A percentile compares a stretch with the other conserved stretches of the same genome.
phyloP scores from a whole-genome alignment of 176 grass and related monocot species.

The Triticum timopheevii region DNA sequence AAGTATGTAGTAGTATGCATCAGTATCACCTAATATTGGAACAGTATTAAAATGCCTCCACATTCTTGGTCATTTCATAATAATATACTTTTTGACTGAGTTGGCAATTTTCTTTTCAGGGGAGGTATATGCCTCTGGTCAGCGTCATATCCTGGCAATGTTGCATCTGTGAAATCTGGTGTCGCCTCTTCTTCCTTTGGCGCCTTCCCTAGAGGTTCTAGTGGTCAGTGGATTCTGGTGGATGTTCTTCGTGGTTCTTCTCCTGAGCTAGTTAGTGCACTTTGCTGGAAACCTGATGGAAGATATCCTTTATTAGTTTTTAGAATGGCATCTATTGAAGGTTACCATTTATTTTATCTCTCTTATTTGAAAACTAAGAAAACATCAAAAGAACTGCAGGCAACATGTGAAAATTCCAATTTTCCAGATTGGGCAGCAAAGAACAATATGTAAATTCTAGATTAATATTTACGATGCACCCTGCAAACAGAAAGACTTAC shows the following conservation, averaged over 20 bases:
- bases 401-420: neutral
- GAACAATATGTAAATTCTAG: neutral
- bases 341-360: conserved; percentile 15
- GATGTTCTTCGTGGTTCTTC: conserved; percentile 65
- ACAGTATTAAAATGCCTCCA: neutral
- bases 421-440: neutral
- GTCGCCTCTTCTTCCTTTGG: conserved; percentile 48
- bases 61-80: conserved; percentile 21
- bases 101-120: conserved; percentile 40
- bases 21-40: conserved; percentile 5
- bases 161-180: conserved; percentile 67
- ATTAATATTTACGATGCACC: neutral
- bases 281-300: conserved; percentile 91
- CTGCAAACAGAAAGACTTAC: conserved; percentile 6
- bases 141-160: conserved; percentile 86
- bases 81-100: conserved; percentile 6
- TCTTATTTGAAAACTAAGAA: conserved; percentile 3
- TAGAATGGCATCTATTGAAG: neutral
- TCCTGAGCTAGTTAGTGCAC: conserved; percentile 62
- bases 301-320: conserved; percentile 81
- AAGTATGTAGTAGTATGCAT: conserved; percentile 57
- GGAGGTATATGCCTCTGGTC: conserved; percentile 96
- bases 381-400: conserved; percentile 2
- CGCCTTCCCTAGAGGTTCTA: conserved; percentile 66
- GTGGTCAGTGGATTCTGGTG: conserved; percentile 71